phyloP scores from a whole-genome alignment of 495 filamentous ascomycete genomes.

The Penicillium daleae region DNA sequence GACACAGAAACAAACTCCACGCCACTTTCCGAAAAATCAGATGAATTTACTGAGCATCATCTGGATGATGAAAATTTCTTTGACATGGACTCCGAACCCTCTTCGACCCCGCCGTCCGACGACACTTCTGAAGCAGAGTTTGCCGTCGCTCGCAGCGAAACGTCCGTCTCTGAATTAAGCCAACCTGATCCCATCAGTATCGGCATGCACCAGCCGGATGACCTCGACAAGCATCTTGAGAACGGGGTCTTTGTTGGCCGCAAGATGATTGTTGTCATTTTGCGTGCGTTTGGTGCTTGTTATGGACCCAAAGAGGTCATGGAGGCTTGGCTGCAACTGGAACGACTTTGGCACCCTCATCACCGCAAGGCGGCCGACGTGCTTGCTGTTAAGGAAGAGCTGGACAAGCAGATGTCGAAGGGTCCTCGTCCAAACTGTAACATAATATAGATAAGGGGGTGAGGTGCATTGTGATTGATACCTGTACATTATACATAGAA shows the following conservation, averaged over 20 bases:
- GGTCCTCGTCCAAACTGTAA: constrained; percentile 19
- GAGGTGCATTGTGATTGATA: constrained; percentile 11
- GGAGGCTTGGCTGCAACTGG: constrained; percentile 48
- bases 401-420: constrained; percentile 41
- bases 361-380: constrained; percentile 45
- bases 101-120: not conserved
- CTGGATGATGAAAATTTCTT: not conserved
- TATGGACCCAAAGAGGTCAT: constrained; percentile 42
- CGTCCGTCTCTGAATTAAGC: not conserved
- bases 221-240: constrained; percentile 36
- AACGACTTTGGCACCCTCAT: constrained; percentile 45
- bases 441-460: constrained; percentile 6
- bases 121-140: not conserved
- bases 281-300: constrained; percentile 49
- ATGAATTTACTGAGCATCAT: not conserved
- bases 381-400: constrained; percentile 42
- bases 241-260: constrained; percentile 51
- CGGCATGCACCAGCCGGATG: constrained; percentile 15
- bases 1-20: not conserved
- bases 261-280: constrained; percentile 43
- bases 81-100: not conserved
- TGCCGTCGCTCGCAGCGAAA: not conserved
- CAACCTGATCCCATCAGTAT: not conserved
- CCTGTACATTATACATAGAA: constrained; percentile 42
- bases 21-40: not conserved